Percentiles rank a stretch among this genome's conserved stretches.
Conservation (phyloP, 345 rosid species). For the Erodium maritimum region DNA sequence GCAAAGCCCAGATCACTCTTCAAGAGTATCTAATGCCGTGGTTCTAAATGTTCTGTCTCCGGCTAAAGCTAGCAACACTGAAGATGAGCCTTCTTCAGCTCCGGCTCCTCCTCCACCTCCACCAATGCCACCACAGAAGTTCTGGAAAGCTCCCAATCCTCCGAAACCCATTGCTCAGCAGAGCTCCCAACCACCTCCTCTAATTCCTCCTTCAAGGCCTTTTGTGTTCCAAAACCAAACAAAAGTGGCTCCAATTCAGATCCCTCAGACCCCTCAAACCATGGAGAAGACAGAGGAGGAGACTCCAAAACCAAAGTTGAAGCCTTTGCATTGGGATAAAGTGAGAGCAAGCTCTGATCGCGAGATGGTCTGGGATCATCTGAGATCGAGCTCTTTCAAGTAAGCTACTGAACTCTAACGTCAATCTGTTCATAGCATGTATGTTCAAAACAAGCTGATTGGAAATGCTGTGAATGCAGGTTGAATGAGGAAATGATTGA, state of each 20-base stretch:
- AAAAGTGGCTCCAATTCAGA: conserved; percentile 28
- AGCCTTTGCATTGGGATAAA: conserved; percentile 92
- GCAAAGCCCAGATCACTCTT: conserved; percentile 24
- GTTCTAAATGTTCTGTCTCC: conserved; percentile 21
- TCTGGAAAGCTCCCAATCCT: conserved; percentile 23
- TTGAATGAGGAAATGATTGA: conserved; percentile 91
- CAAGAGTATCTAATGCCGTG: conserved; percentile 13
- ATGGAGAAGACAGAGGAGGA: conserved; percentile 25
- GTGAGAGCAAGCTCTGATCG: conserved; percentile 94
- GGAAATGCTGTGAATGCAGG: conserved; percentile 26
- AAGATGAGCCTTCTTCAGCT: conserved; percentile 28
- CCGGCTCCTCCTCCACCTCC: conserved; percentile 24
- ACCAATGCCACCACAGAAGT: conserved; percentile 20
- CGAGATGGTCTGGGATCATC: conserved; percentile 93
- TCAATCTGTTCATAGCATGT: neutral
- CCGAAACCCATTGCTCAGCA: conserved; percentile 24
- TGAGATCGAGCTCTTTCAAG: conserved; percentile 72
- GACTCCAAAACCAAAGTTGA: conserved; percentile 53
- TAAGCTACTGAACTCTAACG: conserved; percentile 22
- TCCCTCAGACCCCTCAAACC: conserved; percentile 21
- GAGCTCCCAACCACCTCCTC: conserved; percentile 43
- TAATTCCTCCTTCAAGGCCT: conserved; percentile 61
- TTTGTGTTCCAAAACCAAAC: conserved; percentile 35
- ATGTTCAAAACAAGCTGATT: neutral
- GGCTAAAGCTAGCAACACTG: conserved; percentile 14